phyloP scores from a whole-genome alignment of 371 early-diverging fungal species.

The Lichtheimia corymbifera region DNA sequence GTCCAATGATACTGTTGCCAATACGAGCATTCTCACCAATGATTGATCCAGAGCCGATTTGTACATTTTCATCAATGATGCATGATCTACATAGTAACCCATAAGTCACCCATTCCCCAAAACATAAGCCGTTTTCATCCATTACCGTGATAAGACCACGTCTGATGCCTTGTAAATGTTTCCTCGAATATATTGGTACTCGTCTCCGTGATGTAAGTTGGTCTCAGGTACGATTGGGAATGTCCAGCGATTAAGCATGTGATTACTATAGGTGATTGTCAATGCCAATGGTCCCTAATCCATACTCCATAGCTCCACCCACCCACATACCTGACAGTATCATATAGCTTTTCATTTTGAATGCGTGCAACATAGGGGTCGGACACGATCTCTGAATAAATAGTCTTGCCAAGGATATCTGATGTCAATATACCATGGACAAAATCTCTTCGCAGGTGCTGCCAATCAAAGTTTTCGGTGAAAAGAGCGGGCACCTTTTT shows the following conservation, averaged over 20 bases:
- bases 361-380: slow-evolving; percentile 88
- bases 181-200: slow-evolving; percentile 75
- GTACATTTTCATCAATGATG: slow-evolving; percentile 77
- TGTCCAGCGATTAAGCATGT: slow-evolving; percentile 89
- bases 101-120: not conserved
- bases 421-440: slow-evolving; percentile 90
- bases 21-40: slow-evolving; percentile 80
- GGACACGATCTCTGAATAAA: slow-evolving; percentile 78
- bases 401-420: slow-evolving; percentile 86
- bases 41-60: slow-evolving; percentile 75
- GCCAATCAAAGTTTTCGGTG: slow-evolving; percentile 97
- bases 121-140: not conserved
- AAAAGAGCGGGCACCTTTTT: slow-evolving; percentile 87
- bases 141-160: slow-evolving; percentile 69
- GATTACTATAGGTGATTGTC: slow-evolving; percentile 55
- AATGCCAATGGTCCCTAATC: no score
- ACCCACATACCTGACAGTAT: slow-evolving; percentile 68
- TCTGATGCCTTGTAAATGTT: slow-evolving; percentile 83
- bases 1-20: slow-evolving; percentile 80
- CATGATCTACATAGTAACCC: slow-evolving; percentile 53
- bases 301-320: not conserved
- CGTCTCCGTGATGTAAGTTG: slow-evolving; percentile 65
- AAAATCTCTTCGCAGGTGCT: slow-evolving; percentile 87
- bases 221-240: slow-evolving; percentile 94
- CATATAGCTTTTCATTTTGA: slow-evolving; percentile 81